A percentile compares a stretch with the other conserved stretches of the same genome.
Conservation (phyloP, 768 basidiomycete species). For the Leccinum aurantiacum region DNA sequence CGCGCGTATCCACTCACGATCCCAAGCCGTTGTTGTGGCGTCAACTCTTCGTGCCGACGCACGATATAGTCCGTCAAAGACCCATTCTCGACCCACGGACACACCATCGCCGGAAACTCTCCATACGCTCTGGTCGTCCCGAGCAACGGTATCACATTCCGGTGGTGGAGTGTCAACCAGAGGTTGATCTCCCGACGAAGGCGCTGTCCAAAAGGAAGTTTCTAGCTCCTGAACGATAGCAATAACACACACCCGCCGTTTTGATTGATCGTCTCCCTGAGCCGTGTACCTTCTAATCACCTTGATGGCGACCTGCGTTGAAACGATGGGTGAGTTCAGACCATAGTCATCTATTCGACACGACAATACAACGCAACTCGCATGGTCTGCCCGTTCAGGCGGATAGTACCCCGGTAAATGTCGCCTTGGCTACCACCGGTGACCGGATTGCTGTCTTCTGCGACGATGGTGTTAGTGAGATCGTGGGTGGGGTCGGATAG, state of each 20-base stretch:
- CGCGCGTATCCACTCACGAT: constrained; percentile 11
- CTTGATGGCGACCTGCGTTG: constrained; percentile 15
- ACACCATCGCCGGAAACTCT: constrained; percentile 33
- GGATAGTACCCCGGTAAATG: constrained; percentile 21
- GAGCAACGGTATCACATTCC: constrained; percentile 32
- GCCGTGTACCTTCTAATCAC: constrained; percentile 23
- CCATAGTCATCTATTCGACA: constrained; percentile 13
- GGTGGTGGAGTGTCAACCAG: constrained; percentile 32
- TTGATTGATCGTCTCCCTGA: constrained; percentile 14
- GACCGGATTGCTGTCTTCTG: constrained; percentile 15
- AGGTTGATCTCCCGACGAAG: constrained; percentile 31
- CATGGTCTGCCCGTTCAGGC: constrained; percentile 10
- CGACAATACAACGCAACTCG: constrained; percentile 6
- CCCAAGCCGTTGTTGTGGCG: constrained; percentile 9
- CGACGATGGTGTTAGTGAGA: constrained; percentile 14
- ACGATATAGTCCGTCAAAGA: constrained; percentile 26
- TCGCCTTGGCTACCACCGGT: constrained; percentile 23
- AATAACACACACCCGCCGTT: constrained; percentile 13
- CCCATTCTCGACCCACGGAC: constrained; percentile 34
- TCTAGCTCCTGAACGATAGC: background rate
- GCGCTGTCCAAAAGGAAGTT: constrained; percentile 11
- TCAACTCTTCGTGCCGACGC: constrained; percentile 12
- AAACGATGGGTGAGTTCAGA: background rate
- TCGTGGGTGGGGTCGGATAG: constrained; percentile 12
- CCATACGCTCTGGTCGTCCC: constrained; percentile 31